Evolutionary conservation across 176 grass and related monocot genomes (phyloP).

Genomic region (Lolium multiflorum): DNA sequence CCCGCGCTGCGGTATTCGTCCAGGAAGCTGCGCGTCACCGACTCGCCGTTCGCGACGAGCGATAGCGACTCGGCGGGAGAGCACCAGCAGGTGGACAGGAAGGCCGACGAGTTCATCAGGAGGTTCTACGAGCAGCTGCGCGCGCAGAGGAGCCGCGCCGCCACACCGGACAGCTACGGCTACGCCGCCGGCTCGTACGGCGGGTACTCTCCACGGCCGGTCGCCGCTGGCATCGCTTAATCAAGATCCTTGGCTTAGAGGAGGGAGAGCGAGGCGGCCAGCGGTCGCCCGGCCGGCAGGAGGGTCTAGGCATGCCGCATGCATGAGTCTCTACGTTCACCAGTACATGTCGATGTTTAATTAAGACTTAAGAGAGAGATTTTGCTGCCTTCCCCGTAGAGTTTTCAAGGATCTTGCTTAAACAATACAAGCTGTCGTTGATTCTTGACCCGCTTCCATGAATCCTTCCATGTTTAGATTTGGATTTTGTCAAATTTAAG

Average conservation of each 20-base stretch:
- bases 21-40: constrained; percentile 48
- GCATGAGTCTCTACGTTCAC: constrained; percentile 23
- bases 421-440: neutral
- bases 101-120: constrained; percentile 74
- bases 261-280: neutral
- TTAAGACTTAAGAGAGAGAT: neutral
- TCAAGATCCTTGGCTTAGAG: neutral
- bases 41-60: constrained; percentile 47
- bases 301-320: constrained; percentile 11
- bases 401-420: neutral
- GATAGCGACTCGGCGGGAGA: constrained; percentile 7
- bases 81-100: constrained; percentile 60
- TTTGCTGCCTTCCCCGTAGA: neutral
- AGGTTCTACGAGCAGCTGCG: constrained; percentile 84
- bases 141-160: constrained; percentile 58
- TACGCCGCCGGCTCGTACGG: constrained; percentile 37
- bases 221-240: constrained; percentile 17
- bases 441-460: neutral
- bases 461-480: neutral
- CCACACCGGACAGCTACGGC: constrained; percentile 57
- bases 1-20: constrained; percentile 25
- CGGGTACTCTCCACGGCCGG: neutral
- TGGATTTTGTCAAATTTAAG: neutral
- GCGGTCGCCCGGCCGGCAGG: constrained; percentile 21
- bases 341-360: neutral